phyloP scores from a whole-genome alignment of 768 basidiomycete genomes.

The Megacollybia marginata region DNA sequence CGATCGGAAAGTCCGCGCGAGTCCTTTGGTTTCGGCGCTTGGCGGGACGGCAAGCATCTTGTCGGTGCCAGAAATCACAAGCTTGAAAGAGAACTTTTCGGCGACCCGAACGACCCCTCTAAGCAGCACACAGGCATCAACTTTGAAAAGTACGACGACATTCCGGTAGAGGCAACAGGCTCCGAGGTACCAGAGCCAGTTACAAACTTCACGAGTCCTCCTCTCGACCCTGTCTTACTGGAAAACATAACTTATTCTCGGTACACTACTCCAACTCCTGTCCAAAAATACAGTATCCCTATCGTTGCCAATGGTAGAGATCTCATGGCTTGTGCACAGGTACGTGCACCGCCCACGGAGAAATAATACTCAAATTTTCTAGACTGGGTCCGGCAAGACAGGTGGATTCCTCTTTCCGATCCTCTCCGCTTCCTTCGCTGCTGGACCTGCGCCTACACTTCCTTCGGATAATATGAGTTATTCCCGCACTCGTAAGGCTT shows the following conservation, averaged over 20 bases:
- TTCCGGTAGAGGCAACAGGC: conserved; percentile 98
- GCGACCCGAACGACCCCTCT: conserved; percentile 76
- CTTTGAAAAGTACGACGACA: conserved; percentile 99
- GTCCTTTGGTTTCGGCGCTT: conserved; percentile 58
- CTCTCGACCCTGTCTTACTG: conserved; percentile 86
- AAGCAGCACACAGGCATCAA: conserved; percentile 98
- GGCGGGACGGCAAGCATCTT: conserved; percentile 87
- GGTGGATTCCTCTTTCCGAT: conserved; percentile 99
- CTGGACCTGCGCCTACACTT: conserved; percentile 73
- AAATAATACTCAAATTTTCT: conserved; percentile 13
- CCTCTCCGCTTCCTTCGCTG: conserved; percentile 82
- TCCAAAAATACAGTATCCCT: conserved; percentile 99
- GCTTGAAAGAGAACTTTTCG: conserved; percentile 94
- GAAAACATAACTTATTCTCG: conserved; percentile 92
- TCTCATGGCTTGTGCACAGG: conserved; percentile 94
- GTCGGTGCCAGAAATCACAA: conserved; percentile 79
- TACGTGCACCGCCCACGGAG: conserved; percentile 21
- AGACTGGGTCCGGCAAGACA: conserved; percentile 99
- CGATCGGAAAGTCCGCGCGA: conserved; percentile 40
- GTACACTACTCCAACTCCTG: conserved; percentile 94
- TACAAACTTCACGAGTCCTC: conserved; percentile 77
- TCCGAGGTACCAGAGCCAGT: conserved; percentile 96
- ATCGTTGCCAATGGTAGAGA: conserved; percentile 88
- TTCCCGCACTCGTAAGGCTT: conserved; percentile 77
- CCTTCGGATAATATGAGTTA: conserved; percentile 43